A percentile compares a stretch with the other conserved stretches of the same genome.
These are phyloP conservation scores for Microdochium bolleyi DNA, from an alignment of 2,329 filamentous ascomycete genomes.

Conservation along the genomic window DNA sequence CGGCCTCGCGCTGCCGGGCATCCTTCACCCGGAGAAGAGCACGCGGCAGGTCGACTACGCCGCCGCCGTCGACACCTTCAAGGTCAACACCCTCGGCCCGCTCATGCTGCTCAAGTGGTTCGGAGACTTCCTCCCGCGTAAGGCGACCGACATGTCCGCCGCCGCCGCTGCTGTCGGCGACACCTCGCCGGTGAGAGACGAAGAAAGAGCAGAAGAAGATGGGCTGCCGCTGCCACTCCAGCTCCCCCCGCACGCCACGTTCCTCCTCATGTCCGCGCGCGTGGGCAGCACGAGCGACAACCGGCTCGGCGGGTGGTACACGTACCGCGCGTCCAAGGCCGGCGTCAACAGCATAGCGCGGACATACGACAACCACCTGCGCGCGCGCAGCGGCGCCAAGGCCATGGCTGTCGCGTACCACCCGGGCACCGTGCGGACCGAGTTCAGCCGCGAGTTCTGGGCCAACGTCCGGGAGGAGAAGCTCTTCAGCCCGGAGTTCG, in stretches of 20 bases:
- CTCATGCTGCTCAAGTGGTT: slow-evolving; percentile 75
- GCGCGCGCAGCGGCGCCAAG: slow-evolving; percentile 45
- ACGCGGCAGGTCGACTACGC: slow-evolving; percentile 55
- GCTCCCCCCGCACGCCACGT: slow-evolving; percentile 41
- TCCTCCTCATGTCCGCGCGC: slow-evolving; percentile 70
- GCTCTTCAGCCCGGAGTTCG: slow-evolving; percentile 59
- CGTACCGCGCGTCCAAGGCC: slow-evolving; percentile 69
- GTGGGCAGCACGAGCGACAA: slow-evolving; percentile 72
- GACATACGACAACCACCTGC: slow-evolving; percentile 62
- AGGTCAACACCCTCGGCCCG: slow-evolving; percentile 66
- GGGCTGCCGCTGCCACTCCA: too few species aligned
- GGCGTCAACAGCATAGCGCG: slow-evolving; percentile 64
- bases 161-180: slow-evolving; percentile 7
- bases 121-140: slow-evolving; percentile 57
- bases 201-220: too few species aligned
- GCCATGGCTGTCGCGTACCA: slow-evolving; percentile 66
- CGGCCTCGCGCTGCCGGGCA: slow-evolving; percentile 61
- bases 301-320: slow-evolving; percentile 70
- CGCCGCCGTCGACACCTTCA: slow-evolving; percentile 59
- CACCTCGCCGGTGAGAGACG: too few species aligned
- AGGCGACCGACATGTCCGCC: slow-evolving; percentile 30
- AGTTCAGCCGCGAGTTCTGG: slow-evolving; percentile 68
- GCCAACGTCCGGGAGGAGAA: slow-evolving; percentile 48
- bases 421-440: slow-evolving; percentile 74
- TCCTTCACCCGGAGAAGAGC: slow-evolving; percentile 66